Conservation (phyloP, 768 basidiomycete genomes). For the Plicaturopsis crispa region DNA sequence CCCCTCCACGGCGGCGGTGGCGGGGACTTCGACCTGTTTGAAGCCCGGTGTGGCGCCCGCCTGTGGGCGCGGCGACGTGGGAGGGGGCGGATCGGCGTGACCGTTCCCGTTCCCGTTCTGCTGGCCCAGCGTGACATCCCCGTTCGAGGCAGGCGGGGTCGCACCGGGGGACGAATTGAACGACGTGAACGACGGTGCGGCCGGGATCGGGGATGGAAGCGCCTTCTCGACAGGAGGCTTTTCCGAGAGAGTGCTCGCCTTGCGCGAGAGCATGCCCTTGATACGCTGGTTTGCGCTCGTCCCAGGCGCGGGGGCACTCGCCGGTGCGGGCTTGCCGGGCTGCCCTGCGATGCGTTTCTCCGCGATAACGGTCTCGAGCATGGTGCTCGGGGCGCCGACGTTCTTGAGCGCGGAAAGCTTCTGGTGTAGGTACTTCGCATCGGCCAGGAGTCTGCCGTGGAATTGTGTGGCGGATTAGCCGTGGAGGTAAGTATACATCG, state of each 20-base stretch:
- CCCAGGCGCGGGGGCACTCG: constrained; percentile 13
- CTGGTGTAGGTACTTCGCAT: constrained; percentile 70
- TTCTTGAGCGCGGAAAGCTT: constrained; percentile 72
- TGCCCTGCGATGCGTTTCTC: constrained; percentile 60
- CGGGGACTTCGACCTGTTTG: neutral
- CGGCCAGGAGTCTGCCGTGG: constrained; percentile 65
- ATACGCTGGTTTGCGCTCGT: constrained; percentile 27
- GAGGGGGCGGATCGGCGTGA: constrained; percentile 4
- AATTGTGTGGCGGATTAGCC: constrained; percentile 9
- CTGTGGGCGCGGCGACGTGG: neutral
- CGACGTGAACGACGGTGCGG: constrained; percentile 3
- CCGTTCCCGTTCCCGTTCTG: too few species aligned
- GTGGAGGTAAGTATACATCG: constrained; percentile 4
- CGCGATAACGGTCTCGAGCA: constrained; percentile 79
- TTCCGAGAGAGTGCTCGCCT: constrained; percentile 17
- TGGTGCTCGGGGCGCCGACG: constrained; percentile 59
- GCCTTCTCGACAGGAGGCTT: constrained; percentile 20
- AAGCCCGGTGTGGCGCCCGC: neutral
- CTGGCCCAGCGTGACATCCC: too few species aligned
- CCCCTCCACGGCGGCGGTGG: too few species aligned
- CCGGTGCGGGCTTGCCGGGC: constrained; percentile 15
- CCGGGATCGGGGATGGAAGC: constrained; percentile 12
- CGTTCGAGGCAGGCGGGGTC: too few species aligned
- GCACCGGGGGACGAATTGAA: too few species aligned
- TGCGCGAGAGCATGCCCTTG: constrained; percentile 26